Evolutionary conservation across 305 asterid species (phyloP).

Genomic region (Petunia hybrid): DNA sequence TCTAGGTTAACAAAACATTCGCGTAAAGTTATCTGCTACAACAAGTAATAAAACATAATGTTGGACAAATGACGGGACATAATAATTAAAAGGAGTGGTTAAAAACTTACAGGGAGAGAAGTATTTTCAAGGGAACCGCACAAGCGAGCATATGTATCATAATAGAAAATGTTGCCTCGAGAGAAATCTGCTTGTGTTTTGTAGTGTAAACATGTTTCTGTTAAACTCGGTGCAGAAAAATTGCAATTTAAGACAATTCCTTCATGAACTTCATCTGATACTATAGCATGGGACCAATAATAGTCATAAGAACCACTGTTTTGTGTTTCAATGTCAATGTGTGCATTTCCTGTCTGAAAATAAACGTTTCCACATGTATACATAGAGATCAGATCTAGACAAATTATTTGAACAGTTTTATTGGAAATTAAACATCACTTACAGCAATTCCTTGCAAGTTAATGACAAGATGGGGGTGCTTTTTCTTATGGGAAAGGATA

Average conservation of each 20-base stretch:
- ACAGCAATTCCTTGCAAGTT: conserved; percentile 63
- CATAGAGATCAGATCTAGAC: neutral
- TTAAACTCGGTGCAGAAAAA: conserved; percentile 18
- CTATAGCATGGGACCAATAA: conserved; percentile 60
- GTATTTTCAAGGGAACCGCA: conserved; percentile 43
- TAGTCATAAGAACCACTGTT: conserved; percentile 52
- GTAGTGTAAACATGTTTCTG: conserved; percentile 36
- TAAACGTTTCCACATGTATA: neutral
- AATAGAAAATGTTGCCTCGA: conserved; percentile 32
- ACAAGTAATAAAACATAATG: too few species aligned
- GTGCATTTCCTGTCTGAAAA: conserved; percentile 79
- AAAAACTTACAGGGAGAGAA: neutral
- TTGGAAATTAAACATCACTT: conserved; percentile 29
- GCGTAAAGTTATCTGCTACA: too few species aligned
- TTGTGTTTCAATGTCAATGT: conserved; percentile 51
- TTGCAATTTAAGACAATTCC: conserved; percentile 48
- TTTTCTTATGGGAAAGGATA: conserved; percentile 57
- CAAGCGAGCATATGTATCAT: conserved; percentile 53
- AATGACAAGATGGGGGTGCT: conserved; percentile 49
- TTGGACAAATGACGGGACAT: too few species aligned
- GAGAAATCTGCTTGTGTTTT: conserved; percentile 28
- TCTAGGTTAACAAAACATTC: neutral
- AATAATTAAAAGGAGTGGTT: neutral
- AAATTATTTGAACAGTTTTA: neutral
- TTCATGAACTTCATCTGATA: conserved; percentile 56